Evolutionary conservation across 768 basidiomycete species (phyloP).

Genomic region (Mycena filopes): DNA sequence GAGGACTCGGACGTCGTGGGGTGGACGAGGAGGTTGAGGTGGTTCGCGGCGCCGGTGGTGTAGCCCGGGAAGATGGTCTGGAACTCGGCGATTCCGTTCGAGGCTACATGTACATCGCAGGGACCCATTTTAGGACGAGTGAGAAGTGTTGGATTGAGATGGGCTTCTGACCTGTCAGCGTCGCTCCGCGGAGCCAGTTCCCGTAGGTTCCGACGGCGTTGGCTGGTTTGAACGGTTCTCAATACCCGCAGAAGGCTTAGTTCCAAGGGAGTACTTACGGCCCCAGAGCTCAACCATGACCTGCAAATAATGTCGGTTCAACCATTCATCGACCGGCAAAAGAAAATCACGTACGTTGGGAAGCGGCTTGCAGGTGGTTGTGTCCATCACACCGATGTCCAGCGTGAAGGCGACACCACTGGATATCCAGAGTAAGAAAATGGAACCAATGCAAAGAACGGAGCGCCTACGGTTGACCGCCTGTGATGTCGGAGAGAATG

Average conservation of each 20-base stretch:
- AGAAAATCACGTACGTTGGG: slow-evolving; percentile 30
- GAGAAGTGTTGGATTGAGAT: too few species aligned
- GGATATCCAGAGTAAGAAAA: background rate
- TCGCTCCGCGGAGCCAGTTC: slow-evolving; percentile 48
- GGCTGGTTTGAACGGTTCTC: slow-evolving; percentile 36
- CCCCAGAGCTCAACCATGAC: slow-evolving; percentile 53
- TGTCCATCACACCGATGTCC: slow-evolving; percentile 52
- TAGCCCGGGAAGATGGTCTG: slow-evolving; percentile 49
- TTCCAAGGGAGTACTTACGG: slow-evolving; percentile 27
- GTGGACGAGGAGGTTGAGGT: slow-evolving; percentile 50
- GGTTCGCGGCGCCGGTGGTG: slow-evolving; percentile 48
- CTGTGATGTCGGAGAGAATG: slow-evolving; percentile 41
- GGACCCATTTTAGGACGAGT: too few species aligned
- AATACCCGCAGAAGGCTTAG: background rate
- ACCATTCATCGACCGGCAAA: background rate
- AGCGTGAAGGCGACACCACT: slow-evolving; percentile 50
- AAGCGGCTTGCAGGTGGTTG: slow-evolving; percentile 52
- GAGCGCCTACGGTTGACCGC: slow-evolving; percentile 40
- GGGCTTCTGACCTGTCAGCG: background rate
- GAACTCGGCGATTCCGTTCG: slow-evolving; percentile 52
- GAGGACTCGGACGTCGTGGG: slow-evolving; percentile 38
- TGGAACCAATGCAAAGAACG: background rate
- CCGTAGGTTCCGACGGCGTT: slow-evolving; percentile 49
- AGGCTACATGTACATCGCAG: too few species aligned
- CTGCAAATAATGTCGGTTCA: background rate